Conservation (phyloP, 768 basidiomycete species). For the Phanerochaete sordida region DNA sequence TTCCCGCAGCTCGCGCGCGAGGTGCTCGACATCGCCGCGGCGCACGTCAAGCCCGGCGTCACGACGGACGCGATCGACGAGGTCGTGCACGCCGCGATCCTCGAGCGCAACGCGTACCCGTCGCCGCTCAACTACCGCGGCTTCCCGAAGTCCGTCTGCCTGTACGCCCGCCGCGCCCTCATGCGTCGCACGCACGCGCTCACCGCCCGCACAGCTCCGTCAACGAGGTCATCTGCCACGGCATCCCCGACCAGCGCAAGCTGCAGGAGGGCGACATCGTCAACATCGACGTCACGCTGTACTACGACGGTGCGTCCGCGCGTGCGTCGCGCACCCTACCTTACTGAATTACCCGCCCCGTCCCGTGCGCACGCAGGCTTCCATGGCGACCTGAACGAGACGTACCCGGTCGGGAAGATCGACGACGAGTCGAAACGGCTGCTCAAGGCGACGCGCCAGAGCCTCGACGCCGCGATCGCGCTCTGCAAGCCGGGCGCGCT, state of each 20-base stretch:
- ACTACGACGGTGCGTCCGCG: slow-evolving; percentile 57
- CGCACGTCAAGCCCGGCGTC: slow-evolving; percentile 83
- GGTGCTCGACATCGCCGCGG: slow-evolving; percentile 89
- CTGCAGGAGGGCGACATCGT: slow-evolving; percentile 92
- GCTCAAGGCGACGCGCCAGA: slow-evolving; percentile 77
- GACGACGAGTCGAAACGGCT: slow-evolving; percentile 82
- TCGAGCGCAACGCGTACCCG: slow-evolving; percentile 91
- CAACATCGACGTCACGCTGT: slow-evolving; percentile 87
- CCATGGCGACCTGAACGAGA: slow-evolving; percentile 91
- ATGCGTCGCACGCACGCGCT: not conserved
- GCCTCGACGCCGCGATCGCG: slow-evolving; percentile 86
- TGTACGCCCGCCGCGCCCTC: slow-evolving; percentile 46
- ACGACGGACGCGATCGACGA: slow-evolving; percentile 95
- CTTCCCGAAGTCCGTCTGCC: slow-evolving; percentile 97
- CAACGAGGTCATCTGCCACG: slow-evolving; percentile 97
- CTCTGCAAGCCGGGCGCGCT: slow-evolving; percentile 91
- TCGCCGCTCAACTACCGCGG: slow-evolving; percentile 88
- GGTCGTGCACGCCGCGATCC: slow-evolving; percentile 87
- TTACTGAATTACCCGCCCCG: not conserved
- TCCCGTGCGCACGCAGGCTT: slow-evolving; percentile 47
- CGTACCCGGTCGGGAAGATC: slow-evolving; percentile 85
- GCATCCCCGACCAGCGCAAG: slow-evolving; percentile 85
- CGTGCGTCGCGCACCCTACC: not conserved
- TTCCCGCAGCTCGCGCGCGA: slow-evolving; percentile 73
- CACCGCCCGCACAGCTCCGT: slow-evolving; percentile 53